A percentile compares a stretch with the other conserved stretches of the same genome.
These are phyloP conservation scores for Cadophora malorum DNA, from an alignment of 2,329 filamentous ascomycete genomes.

Conservation along the genomic window DNA sequence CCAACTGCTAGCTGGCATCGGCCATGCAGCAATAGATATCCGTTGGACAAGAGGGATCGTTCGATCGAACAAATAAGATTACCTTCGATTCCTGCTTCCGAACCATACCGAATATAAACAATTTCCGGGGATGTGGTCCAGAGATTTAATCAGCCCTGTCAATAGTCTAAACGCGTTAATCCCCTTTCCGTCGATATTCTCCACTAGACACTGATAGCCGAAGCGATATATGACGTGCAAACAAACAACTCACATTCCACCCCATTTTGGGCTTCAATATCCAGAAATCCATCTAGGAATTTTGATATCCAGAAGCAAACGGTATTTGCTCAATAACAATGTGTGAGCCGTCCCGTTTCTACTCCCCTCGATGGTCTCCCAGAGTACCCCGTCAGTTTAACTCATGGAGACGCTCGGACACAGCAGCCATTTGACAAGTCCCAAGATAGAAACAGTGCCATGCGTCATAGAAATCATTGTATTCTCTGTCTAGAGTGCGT, in stretches of 20 bases:
- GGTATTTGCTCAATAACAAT: background rate
- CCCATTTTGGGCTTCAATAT: background rate
- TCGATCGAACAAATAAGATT: conserved; percentile 1
- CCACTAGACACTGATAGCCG: background rate
- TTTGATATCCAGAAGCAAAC: background rate
- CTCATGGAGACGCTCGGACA: background rate
- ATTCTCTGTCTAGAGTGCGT: background rate
- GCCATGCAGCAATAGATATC: background rate
- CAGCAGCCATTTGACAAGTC: background rate
- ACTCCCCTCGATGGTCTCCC: background rate
- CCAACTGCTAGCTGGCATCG: background rate
- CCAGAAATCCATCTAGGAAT: background rate
- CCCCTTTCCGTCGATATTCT: conserved; percentile 1
- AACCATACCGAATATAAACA: background rate
- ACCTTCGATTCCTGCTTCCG: background rate
- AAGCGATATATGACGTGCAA: background rate
- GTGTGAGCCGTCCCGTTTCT: background rate
- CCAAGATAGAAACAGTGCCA: background rate
- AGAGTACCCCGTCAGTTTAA: background rate
- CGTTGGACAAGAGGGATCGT: background rate
- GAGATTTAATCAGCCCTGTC: conserved; percentile 9
- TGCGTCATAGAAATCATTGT: background rate
- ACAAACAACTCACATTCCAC: background rate
- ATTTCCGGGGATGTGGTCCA: conserved; percentile 6
- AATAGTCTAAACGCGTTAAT: conserved; percentile 1